Percentiles rank a stretch among this genome's conserved stretches.
phyloP scores from a whole-genome alignment of 2,329 filamentous ascomycete species.

The Venturia asperata region DNA sequence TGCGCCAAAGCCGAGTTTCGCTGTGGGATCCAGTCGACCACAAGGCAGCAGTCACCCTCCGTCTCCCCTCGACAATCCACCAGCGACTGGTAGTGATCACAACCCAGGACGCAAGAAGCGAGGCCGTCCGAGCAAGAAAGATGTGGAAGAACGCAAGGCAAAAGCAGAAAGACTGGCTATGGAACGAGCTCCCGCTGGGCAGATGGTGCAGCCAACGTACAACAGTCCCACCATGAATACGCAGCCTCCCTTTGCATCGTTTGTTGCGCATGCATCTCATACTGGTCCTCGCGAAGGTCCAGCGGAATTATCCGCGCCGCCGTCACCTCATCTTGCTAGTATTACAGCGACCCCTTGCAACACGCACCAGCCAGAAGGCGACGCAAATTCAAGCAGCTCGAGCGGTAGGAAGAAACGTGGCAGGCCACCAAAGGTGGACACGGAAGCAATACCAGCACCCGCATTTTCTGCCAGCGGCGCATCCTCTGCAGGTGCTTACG shows the following conservation, averaged over 20 bases:
- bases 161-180: background rate
- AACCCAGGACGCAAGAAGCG: conserved; percentile 16
- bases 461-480: conserved; percentile 10
- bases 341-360: conserved; percentile 11
- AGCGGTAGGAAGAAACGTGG: conserved; percentile 14
- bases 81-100: conserved; percentile 3
- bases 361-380: conserved; percentile 1
- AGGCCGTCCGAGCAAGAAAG: conserved; percentile 19
- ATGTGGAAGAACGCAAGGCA: conserved; percentile 17
- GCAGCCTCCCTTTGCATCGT: background rate
- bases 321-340: background rate
- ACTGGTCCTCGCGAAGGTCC: background rate
- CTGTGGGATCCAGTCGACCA: background rate
- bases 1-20: conserved; percentile 14
- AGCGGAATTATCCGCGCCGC: background rate
- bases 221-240: conserved; percentile 5
- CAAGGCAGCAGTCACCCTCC: background rate
- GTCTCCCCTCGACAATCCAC: conserved; percentile 16
- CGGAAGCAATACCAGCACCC: background rate
- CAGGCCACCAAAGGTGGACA: background rate
- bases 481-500: conserved; percentile 6
- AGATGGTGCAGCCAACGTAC: background rate
- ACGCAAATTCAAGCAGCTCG: conserved; percentile 10
- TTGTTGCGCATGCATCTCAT: background rate
- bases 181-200: background rate